Base-by-base conservation (phyloP, 2,329 filamentous ascomycete species). In the Alternaria sp. region DNA sequence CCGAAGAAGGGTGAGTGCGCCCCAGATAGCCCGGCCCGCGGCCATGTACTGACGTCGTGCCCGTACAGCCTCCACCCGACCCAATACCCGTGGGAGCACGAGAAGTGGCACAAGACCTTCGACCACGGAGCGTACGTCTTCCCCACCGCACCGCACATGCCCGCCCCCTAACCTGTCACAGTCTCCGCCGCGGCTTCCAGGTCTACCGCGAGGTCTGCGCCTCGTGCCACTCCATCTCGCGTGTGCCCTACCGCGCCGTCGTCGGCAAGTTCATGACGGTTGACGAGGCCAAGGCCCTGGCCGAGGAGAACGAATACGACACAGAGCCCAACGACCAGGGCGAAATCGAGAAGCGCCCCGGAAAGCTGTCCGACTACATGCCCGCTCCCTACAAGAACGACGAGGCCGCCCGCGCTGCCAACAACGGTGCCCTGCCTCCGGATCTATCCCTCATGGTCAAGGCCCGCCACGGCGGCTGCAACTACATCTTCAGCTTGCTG, bases 201-300 rank as follows among this genome's bases (percentile, higher is more conserved):
- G 96, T 99, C 80, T 99, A 99, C 88, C 93, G 91, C 75, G 96
- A 99, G 86, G 96, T 99, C 79, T 99, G 96, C 88, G 90, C 94
- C 67, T 93, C 93, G 76, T 99, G 96, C 89, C 96, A 99, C 88
- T 99, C 96, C 68, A 90, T 99, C 69, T 90, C 87, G 83, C 93
- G 96, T 86, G 89, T 99, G 64, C 95, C 96, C 64, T 99, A 96
- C 89, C 93, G 96, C 82, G 80, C 92, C 63, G 88, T 98, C 67
- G 96, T 99, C 78, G 96, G 96, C 81, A 89, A 89, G 71, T 87
- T 97, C 82, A 89, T 97, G 88, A 99, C 96, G 63, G 93, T 97
- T 80, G 94, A 98, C 78, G 96, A 99, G 87, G 96, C 93, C 87
- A 99, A 98, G 89, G 93, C 88, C 50, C 86, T 98, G 82, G 96